Conservation (phyloP, 2,329 filamentous ascomycete species). For the Bipolaris gigantea region DNA sequence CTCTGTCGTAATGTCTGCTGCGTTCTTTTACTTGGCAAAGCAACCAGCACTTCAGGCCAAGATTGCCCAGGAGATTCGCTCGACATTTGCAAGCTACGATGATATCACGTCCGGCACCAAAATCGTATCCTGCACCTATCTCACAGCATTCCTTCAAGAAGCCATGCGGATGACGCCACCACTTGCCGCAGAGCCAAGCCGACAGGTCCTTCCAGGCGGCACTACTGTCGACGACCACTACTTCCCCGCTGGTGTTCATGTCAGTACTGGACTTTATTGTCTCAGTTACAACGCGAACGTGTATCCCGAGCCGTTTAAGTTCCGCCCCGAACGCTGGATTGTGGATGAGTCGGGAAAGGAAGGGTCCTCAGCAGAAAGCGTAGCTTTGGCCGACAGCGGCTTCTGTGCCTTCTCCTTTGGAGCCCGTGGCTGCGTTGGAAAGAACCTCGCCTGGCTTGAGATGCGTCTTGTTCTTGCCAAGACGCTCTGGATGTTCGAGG, state of each 20-base stretch:
- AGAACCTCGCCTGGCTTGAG: constrained; percentile 35
- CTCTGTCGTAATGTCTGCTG: constrained; percentile 20
- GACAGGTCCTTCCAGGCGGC: constrained; percentile 27
- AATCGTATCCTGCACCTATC: constrained; percentile 24
- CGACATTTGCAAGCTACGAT: constrained; percentile 19
- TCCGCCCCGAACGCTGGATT: constrained; percentile 35
- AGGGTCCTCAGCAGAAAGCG: constrained; percentile 16
- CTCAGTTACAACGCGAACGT: constrained; percentile 20
- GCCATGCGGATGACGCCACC: constrained; percentile 28
- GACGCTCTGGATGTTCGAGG: constrained; percentile 27
- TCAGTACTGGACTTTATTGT: constrained; percentile 21
- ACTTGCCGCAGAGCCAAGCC: constrained; percentile 21
- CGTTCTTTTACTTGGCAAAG: constrained; percentile 26
- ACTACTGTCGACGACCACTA: constrained; percentile 22
- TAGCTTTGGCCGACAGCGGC: constrained; percentile 17
- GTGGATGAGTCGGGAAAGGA: constrained; percentile 15
- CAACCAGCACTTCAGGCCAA: constrained; percentile 18
- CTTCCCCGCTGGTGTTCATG: constrained; percentile 19
- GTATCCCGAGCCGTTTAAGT: constrained; percentile 26
- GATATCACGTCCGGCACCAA: constrained; percentile 24
- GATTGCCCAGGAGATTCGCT: constrained; percentile 22
- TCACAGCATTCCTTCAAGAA: constrained; percentile 28
- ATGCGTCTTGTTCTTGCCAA: constrained; percentile 32
- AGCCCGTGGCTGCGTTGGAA: constrained; percentile 35
- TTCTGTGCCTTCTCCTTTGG: constrained; percentile 33